Evolutionary conservation across 352 stramenopile species (phyloP).

Genomic region (Phytophthora idaei): DNA sequence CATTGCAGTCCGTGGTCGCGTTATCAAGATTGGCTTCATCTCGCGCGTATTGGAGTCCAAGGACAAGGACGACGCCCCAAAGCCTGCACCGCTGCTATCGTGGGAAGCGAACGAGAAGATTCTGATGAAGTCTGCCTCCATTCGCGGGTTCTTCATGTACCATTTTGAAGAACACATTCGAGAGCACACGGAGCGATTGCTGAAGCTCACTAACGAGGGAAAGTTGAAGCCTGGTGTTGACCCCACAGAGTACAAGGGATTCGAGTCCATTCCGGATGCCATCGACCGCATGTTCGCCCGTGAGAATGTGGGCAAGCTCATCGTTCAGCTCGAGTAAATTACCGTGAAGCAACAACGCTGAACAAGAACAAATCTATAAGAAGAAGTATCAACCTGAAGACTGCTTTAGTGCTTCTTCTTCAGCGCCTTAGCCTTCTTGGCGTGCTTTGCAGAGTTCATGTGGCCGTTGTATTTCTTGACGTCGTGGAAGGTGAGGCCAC

Average conservation of each 20-base stretch:
- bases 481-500: slow-evolving; percentile 59
- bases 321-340: slow-evolving; percentile 28
- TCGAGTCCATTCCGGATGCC: slow-evolving; percentile 55
- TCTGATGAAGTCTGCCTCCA: slow-evolving; percentile 42
- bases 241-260: slow-evolving; percentile 42
- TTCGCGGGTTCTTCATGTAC: slow-evolving; percentile 43
- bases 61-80: slow-evolving; percentile 9
- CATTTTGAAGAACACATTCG: slow-evolving; percentile 39
- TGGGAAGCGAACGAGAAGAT: slow-evolving; percentile 38
- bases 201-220: slow-evolving; percentile 47
- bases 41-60: slow-evolving; percentile 35
- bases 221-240: slow-evolving; percentile 50
- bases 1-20: not conserved
- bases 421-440: slow-evolving; percentile 67
- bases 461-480: slow-evolving; percentile 87
- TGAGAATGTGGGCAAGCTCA: slow-evolving; percentile 68
- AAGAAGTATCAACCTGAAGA: not conserved
- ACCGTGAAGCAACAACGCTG: too few species aligned
- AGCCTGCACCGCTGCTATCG: slow-evolving; percentile 23
- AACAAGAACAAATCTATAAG: not conserved
- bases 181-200: slow-evolving; percentile 47
- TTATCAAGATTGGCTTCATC: not conserved
- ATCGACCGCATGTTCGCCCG: slow-evolving; percentile 59
- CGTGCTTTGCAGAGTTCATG: slow-evolving; percentile 88
- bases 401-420: slow-evolving; percentile 48